phyloP scores from a whole-genome alignment of 164 flowering plant species.

The Dillenia turbinata region DNA sequence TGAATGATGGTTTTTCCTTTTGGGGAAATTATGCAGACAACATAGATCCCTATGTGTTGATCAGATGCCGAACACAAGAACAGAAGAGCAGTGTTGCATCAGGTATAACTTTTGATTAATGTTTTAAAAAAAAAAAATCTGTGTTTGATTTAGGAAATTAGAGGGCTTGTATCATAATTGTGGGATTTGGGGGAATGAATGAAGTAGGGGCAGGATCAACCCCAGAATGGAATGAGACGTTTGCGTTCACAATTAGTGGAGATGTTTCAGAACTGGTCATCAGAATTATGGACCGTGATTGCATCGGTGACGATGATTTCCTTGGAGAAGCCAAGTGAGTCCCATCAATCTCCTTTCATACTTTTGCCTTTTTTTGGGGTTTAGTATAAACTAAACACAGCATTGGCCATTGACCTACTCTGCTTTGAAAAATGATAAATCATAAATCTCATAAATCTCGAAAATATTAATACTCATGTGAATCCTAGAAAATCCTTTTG shows the following conservation, averaged over 20 bases:
- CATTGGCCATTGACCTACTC: no score
- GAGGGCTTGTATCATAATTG: background rate
- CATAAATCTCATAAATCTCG: no score
- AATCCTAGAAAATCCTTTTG: no score
- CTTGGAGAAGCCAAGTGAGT: constrained; percentile 78
- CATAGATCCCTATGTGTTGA: constrained; percentile 76
- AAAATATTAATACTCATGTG: no score
- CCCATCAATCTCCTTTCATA: background rate
- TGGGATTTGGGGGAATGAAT: background rate
- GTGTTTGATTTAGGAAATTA: no score
- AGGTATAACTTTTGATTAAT: constrained; percentile 31
- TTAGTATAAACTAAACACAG: no score
- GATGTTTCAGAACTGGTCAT: constrained; percentile 42
- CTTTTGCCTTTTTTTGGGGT: no score
- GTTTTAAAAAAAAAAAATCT: no score
- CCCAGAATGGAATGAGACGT: constrained; percentile 93
- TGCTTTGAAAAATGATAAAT: no score
- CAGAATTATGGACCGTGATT: constrained; percentile 74
- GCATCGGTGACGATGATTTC: constrained; percentile 48
- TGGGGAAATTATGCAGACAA: constrained; percentile 33
- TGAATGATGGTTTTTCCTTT: background rate
- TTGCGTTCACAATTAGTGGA: constrained; percentile 53
- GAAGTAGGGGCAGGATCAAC: constrained; percentile 60
- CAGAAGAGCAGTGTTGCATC: constrained; percentile 78
- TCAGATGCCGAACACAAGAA: constrained; percentile 77